These are phyloP conservation scores for Podospora australis DNA, from an alignment of 495 filamentous ascomycete genomes.

Conservation along the genomic window DNA sequence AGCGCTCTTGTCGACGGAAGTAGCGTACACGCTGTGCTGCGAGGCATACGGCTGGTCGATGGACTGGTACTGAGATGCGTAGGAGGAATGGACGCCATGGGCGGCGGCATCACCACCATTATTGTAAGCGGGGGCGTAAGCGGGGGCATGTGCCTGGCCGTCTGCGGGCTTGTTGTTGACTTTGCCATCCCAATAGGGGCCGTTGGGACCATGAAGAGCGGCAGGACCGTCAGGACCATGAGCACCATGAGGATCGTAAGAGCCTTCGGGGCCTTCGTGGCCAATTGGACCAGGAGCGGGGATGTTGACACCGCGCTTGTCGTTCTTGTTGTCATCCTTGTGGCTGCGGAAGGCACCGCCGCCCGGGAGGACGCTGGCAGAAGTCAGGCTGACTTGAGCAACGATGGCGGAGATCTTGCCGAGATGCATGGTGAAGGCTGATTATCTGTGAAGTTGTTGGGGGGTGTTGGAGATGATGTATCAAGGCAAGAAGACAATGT, in stretches of 20 bases:
- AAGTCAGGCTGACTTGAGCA: conserved; percentile 8
- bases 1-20: too few species aligned
- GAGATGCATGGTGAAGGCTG: conserved; percentile 13
- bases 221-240: too few species aligned
- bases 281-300: too few species aligned
- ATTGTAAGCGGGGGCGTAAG: background rate
- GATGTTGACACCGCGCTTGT: background rate
- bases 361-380: conserved; percentile 8
- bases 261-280: too few species aligned
- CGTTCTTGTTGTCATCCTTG: background rate
- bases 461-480: background rate
- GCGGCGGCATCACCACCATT: background rate
- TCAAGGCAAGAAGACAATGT: too few species aligned
- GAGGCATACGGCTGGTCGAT: background rate
- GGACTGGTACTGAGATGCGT: too few species aligned
- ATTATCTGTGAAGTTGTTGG: too few species aligned
- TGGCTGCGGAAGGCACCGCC: background rate
- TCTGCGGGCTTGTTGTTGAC: background rate
- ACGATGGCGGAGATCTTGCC: conserved; percentile 11
- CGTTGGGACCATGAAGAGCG: background rate
- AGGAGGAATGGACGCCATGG: too few species aligned
- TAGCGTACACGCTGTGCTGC: too few species aligned
- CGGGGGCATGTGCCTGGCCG: background rate
- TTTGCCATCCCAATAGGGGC: background rate
- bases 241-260: too few species aligned